Evolutionary conservation across 208 protist species (phyloP).

Genomic region (Trypanosoma brucei): DNA sequence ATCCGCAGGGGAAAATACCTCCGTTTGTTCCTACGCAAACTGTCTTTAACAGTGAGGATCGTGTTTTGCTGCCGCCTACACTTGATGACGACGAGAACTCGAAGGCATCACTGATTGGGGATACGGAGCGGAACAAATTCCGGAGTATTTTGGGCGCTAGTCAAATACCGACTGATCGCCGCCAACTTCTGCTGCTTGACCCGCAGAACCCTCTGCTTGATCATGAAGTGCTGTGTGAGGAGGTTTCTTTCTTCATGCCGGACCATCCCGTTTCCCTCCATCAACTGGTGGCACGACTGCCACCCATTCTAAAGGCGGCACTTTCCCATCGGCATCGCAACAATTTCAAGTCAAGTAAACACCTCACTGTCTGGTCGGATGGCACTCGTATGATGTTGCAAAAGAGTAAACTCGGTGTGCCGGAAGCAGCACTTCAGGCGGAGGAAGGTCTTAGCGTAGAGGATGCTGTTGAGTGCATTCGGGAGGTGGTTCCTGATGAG

Average conservation of each 20-base stretch:
- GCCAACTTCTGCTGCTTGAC: constrained; percentile 73
- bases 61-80: constrained; percentile 53
- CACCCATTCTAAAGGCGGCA: constrained; percentile 64
- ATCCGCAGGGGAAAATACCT: constrained; percentile 49
- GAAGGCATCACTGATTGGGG: constrained; percentile 45
- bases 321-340: constrained; percentile 30
- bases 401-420: constrained; percentile 24
- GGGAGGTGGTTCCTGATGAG: constrained; percentile 48
- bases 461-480: constrained; percentile 64
- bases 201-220: constrained; percentile 74
- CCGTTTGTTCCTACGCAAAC: constrained; percentile 65
- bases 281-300: constrained; percentile 35
- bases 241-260: constrained; percentile 63
- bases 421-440: constrained; percentile 6
- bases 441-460: constrained; percentile 37
- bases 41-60: constrained; percentile 56
- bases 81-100: constrained; percentile 54
- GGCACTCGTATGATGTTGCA: constrained; percentile 46
- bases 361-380: constrained; percentile 31
- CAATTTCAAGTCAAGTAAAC: constrained; percentile 41
- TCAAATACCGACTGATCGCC: constrained; percentile 54
- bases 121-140: constrained; percentile 42
- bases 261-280: constrained; percentile 29
- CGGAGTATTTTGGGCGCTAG: constrained; percentile 36
- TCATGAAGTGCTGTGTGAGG: constrained; percentile 62